These are phyloP conservation scores for Colletotrichum gigasporum DNA, from an alignment of 2,329 filamentous ascomycete species.

Conservation along the genomic window DNA sequence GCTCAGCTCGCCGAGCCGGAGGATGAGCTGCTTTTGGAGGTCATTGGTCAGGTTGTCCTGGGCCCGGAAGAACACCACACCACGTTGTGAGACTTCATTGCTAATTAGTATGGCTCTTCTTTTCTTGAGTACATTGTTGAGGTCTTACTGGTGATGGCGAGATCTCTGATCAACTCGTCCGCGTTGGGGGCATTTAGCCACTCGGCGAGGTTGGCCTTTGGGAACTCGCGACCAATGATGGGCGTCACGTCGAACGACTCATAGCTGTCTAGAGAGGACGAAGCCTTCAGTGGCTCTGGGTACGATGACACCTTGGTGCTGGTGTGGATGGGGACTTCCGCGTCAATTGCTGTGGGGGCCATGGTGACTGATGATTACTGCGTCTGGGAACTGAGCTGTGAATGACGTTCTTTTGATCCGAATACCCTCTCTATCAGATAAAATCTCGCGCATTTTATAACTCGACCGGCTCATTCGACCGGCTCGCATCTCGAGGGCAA, in stretches of 20 bases:
- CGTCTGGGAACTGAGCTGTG: background rate
- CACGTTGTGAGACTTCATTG: constrained; percentile 64
- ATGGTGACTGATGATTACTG: background rate
- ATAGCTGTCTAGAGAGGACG: constrained; percentile 52
- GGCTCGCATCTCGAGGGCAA: background rate
- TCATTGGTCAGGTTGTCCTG: constrained; percentile 67
- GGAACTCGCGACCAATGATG: constrained; percentile 64
- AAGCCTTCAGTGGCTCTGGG: constrained; percentile 41
- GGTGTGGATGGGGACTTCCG: constrained; percentile 20
- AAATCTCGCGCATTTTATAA: constrained; percentile 12
- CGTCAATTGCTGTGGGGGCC: constrained; percentile 31
- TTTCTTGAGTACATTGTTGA: too few species aligned
- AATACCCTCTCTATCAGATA: background rate
- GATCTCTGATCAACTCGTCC: constrained; percentile 65
- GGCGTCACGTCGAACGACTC: constrained; percentile 61
- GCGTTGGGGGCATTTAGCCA: constrained; percentile 63
- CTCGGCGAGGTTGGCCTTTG: constrained; percentile 59
- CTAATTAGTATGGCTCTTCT: background rate
- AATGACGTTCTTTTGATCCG: too few species aligned
- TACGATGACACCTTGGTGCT: constrained; percentile 8
- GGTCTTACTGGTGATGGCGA: constrained; percentile 66
- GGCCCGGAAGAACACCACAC: constrained; percentile 72
- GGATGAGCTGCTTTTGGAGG: constrained; percentile 67
- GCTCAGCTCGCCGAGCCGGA: constrained; percentile 66
- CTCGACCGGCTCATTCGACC: background rate